Conservation (phyloP, 805 yeast species). For the Saccharomycopsis fodiens region DNA sequence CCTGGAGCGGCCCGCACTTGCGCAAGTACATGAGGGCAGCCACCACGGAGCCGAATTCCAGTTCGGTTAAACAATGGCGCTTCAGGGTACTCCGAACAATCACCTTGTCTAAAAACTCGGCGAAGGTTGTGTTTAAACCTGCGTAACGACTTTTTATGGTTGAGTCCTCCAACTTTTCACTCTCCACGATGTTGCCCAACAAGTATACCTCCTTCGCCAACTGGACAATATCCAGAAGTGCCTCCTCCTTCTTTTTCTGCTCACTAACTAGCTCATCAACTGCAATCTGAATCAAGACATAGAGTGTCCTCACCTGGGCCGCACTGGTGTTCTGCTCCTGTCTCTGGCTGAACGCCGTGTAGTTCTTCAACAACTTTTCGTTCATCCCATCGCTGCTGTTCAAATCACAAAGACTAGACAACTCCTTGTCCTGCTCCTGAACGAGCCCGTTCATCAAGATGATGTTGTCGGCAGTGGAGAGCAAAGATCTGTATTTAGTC, state of each 20-base stretch:
- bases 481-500: constrained; percentile 16
- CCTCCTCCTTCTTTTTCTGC: background rate
- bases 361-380: constrained; percentile 1
- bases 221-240: background rate
- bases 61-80: background rate
- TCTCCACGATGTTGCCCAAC: constrained; percentile 1
- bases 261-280: constrained; percentile 2
- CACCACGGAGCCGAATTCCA: background rate
- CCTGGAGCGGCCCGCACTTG: background rate
- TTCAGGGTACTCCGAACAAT: background rate
- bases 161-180: background rate
- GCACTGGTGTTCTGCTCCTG: background rate
- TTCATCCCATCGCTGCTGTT: background rate
- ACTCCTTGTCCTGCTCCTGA: constrained; percentile 14
- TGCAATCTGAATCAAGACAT: background rate
- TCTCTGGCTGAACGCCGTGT: background rate
- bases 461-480: constrained; percentile 19
- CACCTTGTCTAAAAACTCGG: constrained; percentile 1
- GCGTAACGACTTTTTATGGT: background rate
- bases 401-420: constrained; percentile 13
- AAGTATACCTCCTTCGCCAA: constrained; percentile 12
- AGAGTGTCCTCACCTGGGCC: constrained; percentile 1
- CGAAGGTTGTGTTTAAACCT: background rate
- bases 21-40: constrained; percentile 5
- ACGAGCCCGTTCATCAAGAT: constrained; percentile 16